These are phyloP conservation scores for Diaporthe batatas DNA, from an alignment of 2,329 filamentous ascomycete genomes.

Conservation along the genomic window DNA sequence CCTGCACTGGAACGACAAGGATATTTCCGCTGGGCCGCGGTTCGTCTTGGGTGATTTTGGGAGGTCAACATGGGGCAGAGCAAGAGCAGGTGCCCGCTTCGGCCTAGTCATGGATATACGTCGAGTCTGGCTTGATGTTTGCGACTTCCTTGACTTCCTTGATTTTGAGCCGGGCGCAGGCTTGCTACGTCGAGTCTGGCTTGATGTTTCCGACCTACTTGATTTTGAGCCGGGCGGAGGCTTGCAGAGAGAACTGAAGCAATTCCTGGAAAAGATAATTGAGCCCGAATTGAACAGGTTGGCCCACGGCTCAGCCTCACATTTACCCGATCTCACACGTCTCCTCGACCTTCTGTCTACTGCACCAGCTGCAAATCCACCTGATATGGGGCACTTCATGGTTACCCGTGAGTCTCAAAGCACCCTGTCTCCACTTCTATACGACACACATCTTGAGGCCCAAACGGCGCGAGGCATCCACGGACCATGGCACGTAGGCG, in stretches of 20 bases:
- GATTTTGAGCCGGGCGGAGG: accelerated
- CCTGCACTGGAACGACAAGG: not conserved
- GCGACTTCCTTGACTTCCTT: not conserved
- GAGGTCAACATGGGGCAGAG: not conserved
- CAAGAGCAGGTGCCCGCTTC: not conserved
- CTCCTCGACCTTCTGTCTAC: not conserved
- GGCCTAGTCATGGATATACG: not conserved
- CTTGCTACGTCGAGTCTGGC: not conserved
- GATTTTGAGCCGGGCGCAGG: accelerated
- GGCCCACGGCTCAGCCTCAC: not conserved
- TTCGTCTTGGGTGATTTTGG: conserved; percentile 4
- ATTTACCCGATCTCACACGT: not conserved
- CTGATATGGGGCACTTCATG: not conserved
- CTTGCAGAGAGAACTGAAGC: not conserved
- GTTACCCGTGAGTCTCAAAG: not conserved
- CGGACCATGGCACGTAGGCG: not conserved
- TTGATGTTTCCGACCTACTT: not conserved
- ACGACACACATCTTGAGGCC: not conserved
- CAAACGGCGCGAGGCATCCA: not conserved
- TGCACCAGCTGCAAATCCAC: not conserved
- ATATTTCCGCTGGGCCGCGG: not conserved
- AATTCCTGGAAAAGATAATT: not conserved
- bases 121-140: not conserved
- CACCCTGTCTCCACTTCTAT: not conserved
- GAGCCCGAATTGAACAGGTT: conserved; percentile 8